These are phyloP conservation scores for Colletotrichum siamense DNA, from an alignment of 2,329 filamentous ascomycete genomes.

Conservation along the genomic window DNA sequence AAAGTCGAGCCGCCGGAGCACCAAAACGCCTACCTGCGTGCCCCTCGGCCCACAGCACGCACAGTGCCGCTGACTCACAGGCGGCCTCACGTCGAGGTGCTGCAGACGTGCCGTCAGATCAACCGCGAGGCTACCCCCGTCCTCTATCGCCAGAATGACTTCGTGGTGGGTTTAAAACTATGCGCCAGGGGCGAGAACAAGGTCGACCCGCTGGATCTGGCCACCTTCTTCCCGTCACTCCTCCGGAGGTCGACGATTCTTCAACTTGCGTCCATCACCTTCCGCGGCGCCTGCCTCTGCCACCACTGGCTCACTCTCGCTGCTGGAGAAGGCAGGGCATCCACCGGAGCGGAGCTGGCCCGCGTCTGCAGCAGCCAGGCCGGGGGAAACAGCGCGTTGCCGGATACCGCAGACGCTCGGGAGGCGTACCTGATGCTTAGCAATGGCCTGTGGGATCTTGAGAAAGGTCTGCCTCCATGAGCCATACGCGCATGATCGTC, in stretches of 20 bases:
- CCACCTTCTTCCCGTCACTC: slow-evolving; percentile 25
- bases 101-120: slow-evolving; percentile 33
- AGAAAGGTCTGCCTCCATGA: background rate
- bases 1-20: slow-evolving; percentile 13
- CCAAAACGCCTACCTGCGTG: slow-evolving; percentile 3
- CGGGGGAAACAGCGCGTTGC: background rate
- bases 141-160: slow-evolving; percentile 33
- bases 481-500: background rate
- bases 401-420: background rate
- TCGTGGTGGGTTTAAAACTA: slow-evolving; percentile 25
- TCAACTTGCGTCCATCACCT: slow-evolving; percentile 19
- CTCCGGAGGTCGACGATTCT: slow-evolving; percentile 26
- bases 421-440: background rate
- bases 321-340: background rate
- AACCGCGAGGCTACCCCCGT: slow-evolving; percentile 33
- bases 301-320: background rate
- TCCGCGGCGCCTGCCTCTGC: slow-evolving; percentile 25
- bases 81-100: slow-evolving; percentile 29
- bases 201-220: background rate
- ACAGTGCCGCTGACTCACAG: background rate
- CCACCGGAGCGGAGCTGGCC: background rate
- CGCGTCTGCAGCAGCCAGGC: background rate
- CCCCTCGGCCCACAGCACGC: slow-evolving; percentile 7
- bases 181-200: slow-evolving; percentile 18
- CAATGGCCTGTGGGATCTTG: background rate